phyloP scores from a whole-genome alignment of 139 green algal species.

The Micromonas commoda region DNA sequence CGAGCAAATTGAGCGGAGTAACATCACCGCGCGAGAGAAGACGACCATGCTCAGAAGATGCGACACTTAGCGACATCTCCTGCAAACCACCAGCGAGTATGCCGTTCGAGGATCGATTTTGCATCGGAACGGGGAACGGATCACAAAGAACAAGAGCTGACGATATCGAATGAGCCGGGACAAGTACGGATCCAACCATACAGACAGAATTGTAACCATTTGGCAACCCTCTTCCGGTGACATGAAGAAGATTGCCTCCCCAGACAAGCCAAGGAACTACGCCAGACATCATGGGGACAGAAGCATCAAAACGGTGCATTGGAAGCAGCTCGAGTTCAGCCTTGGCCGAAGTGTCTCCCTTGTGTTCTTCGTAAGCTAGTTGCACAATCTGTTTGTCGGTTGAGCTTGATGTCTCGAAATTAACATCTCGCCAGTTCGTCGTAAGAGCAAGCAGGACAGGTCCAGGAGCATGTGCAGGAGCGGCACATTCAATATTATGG shows the following conservation, averaged over 20 bases:
- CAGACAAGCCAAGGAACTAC: background rate
- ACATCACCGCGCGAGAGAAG: background rate
- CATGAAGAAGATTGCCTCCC: background rate
- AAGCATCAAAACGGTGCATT: background rate
- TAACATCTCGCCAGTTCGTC: background rate
- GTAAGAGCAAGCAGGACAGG: background rate
- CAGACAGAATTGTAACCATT: background rate
- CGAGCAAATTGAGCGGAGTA: too few relatives aligned
- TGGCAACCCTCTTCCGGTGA: slow-evolving; percentile 1
- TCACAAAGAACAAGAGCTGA: background rate
- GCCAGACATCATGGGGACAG: background rate
- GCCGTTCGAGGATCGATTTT: background rate
- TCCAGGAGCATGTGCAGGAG: background rate
- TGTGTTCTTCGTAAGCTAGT: too few relatives aligned
- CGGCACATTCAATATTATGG: background rate
- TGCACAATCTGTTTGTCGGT: too few relatives aligned
- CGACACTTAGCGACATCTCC: background rate
- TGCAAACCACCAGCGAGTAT: background rate
- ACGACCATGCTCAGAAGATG: background rate
- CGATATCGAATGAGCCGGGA: background rate
- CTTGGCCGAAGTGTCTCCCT: too few relatives aligned
- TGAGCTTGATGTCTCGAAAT: background rate
- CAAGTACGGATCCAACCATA: background rate
- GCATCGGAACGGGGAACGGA: background rate
- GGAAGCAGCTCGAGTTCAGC: background rate